phyloP scores from a whole-genome alignment of 345 rosid species.

The Boechera retrofracta region DNA sequence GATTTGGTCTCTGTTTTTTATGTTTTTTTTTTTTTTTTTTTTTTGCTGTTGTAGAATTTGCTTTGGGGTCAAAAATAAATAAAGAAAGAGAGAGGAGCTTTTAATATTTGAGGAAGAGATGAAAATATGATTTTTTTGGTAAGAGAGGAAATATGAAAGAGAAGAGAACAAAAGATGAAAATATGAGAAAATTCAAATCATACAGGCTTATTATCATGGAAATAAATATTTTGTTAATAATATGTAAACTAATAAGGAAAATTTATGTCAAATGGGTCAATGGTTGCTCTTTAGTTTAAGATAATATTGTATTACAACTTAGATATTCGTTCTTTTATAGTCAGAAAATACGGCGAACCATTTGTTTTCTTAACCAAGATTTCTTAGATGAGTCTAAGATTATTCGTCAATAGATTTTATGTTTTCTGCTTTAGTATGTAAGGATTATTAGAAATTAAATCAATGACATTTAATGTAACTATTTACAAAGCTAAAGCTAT shows the following conservation, averaged over 20 bases:
- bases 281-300: not conserved
- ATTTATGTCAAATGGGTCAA: not conserved
- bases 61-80: conserved; percentile 12
- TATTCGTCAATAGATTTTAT: not conserved
- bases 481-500: not conserved
- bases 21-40: too few relatives aligned
- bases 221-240: conserved; percentile 28
- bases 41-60: not conserved
- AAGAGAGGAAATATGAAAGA: conserved; percentile 30
- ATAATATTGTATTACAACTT: not conserved
- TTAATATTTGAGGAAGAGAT: not conserved
- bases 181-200: conserved; percentile 30
- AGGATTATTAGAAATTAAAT: not conserved
- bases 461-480: not conserved
- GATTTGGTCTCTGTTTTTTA: conserved; percentile 27
- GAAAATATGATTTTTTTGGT: conserved; percentile 22
- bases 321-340: not conserved
- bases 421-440: not conserved
- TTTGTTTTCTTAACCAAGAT: not conserved
- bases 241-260: conserved; percentile 16
- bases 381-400: not conserved
- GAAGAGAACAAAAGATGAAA: conserved; percentile 4
- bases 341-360: not conserved
- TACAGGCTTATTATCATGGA: conserved; percentile 23
- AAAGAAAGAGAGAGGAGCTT: not conserved